These are phyloP conservation scores for Trametopsis cervina DNA, from an alignment of 768 basidiomycete species.

Conservation along the genomic window DNA sequence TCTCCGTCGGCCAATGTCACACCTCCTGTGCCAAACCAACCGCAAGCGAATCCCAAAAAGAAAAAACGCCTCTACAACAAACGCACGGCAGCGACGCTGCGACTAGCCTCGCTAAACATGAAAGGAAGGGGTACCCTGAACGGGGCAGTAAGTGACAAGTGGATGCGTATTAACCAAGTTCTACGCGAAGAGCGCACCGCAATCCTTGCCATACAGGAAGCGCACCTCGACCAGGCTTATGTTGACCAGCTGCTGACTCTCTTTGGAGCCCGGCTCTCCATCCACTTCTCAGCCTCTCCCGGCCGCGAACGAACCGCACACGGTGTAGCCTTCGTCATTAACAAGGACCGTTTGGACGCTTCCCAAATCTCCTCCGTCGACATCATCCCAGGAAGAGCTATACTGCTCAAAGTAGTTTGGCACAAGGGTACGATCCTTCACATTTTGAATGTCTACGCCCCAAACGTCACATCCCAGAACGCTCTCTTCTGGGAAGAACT, in stretches of 20 bases:
- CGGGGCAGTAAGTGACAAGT: neutral
- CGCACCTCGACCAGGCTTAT: slow-evolving; percentile 1
- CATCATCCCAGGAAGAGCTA: slow-evolving; percentile 10
- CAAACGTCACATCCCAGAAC: slow-evolving; percentile 10
- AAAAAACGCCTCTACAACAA: too few species aligned
- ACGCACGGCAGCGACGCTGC: neutral
- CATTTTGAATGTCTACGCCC: slow-evolving; percentile 13
- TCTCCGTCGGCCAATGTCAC: too few species aligned
- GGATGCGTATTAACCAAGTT: neutral
- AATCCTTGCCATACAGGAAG: slow-evolving; percentile 4
- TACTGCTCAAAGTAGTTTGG: slow-evolving; percentile 4
- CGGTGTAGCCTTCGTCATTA: slow-evolving; percentile 1
- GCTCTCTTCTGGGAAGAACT: slow-evolving; percentile 13
- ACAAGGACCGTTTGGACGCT: neutral
- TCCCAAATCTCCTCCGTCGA: neutral
- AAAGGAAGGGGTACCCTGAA: neutral
- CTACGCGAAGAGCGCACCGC: neutral
- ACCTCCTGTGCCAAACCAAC: too few species aligned
- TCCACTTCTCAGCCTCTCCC: neutral
- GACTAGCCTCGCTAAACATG: slow-evolving; percentile 4
- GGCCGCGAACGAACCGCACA: neutral
- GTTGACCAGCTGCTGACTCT: neutral
- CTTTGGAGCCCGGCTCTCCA: neutral
- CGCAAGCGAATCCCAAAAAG: too few species aligned
- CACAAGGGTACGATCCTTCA: slow-evolving; percentile 1